phyloP scores from a whole-genome alignment of 192 early-diverging fungal species.

The Thoreauomyces humboldtii region DNA sequence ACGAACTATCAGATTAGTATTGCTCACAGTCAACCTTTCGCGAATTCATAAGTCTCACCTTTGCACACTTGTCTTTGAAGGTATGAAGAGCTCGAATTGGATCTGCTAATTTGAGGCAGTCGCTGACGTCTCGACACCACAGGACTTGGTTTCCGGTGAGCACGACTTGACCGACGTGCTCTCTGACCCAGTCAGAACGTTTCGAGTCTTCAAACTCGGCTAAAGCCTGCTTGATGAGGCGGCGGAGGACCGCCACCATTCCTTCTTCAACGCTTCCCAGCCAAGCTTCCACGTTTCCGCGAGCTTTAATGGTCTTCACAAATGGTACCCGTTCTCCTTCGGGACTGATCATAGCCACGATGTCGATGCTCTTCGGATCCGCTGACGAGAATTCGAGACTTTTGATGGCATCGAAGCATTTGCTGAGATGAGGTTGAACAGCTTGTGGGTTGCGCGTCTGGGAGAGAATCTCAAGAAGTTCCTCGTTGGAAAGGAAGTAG shows the following conservation, averaged over 20 bases:
- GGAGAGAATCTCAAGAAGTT: constrained; percentile 61
- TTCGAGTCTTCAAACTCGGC: constrained; percentile 52
- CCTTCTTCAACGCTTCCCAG: constrained; percentile 60
- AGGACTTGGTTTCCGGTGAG: constrained; percentile 58
- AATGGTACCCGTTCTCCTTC: constrained; percentile 59
- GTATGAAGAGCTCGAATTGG: constrained; percentile 35
- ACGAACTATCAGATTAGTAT: background rate
- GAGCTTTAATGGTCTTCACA: constrained; percentile 59
- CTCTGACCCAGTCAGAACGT: constrained; percentile 53
- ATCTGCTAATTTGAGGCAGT: constrained; percentile 45
- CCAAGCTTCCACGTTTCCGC: constrained; percentile 66
- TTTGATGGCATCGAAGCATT: constrained; percentile 67
- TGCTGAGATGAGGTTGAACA: constrained; percentile 59
- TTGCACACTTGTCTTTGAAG: constrained; percentile 45
- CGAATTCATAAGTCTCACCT: constrained; percentile 15
- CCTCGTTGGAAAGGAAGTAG: constrained; percentile 65
- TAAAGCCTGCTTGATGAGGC: constrained; percentile 53
- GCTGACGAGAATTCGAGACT: constrained; percentile 50
- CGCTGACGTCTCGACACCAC: constrained; percentile 52
- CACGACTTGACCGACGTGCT: constrained; percentile 58
- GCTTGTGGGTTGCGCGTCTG: constrained; percentile 64
- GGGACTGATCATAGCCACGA: constrained; percentile 54
- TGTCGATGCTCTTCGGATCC: constrained; percentile 61
- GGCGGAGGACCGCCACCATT: constrained; percentile 51
- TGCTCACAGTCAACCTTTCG: background rate